Percentiles rank a stretch among this genome's conserved stretches.
Conservation (phyloP, 768 basidiomycete genomes). For the Boletales sp. region DNA sequence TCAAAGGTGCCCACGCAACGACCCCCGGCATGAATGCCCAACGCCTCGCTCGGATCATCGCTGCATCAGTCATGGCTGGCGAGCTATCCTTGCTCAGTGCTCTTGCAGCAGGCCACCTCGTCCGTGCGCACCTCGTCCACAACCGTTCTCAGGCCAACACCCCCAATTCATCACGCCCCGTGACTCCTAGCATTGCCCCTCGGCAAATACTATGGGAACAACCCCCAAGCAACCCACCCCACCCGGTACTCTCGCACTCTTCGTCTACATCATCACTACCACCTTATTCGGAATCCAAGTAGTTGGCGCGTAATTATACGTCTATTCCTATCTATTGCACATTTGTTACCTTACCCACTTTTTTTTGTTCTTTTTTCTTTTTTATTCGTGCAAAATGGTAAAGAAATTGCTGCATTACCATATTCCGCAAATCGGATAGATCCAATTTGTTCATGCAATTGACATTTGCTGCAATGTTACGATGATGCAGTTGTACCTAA, state of each 20-base stretch:
- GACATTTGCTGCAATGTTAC: constrained; percentile 10
- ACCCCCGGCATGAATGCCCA: constrained; percentile 89
- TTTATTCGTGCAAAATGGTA: neutral
- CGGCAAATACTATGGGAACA: constrained; percentile 24
- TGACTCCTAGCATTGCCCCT: constrained; percentile 47
- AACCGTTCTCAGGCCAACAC: constrained; percentile 85
- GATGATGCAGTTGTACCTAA: neutral
- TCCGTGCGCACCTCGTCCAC: constrained; percentile 89
- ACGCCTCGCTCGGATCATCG: constrained; percentile 84
- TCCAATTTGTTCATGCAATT: constrained; percentile 13
- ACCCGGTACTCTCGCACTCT: constrained; percentile 28
- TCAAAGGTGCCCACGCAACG: constrained; percentile 85
- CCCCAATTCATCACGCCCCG: constrained; percentile 59
- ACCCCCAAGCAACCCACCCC: constrained; percentile 10
- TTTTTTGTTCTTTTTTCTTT: neutral
- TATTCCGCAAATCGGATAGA: constrained; percentile 14
- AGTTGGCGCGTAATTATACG: neutral
- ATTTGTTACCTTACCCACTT: constrained; percentile 23
- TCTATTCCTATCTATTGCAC: constrained; percentile 15
- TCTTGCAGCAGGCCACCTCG: constrained; percentile 91
- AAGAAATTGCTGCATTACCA: neutral
- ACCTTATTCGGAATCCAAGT: constrained; percentile 37
- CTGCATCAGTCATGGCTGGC: constrained; percentile 94
- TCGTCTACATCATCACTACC: constrained; percentile 41
- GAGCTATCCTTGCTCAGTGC: constrained; percentile 91